Conservation (phyloP, 2,329 filamentous ascomycete genomes). For the Pseudogymnoascus sp. region DNA sequence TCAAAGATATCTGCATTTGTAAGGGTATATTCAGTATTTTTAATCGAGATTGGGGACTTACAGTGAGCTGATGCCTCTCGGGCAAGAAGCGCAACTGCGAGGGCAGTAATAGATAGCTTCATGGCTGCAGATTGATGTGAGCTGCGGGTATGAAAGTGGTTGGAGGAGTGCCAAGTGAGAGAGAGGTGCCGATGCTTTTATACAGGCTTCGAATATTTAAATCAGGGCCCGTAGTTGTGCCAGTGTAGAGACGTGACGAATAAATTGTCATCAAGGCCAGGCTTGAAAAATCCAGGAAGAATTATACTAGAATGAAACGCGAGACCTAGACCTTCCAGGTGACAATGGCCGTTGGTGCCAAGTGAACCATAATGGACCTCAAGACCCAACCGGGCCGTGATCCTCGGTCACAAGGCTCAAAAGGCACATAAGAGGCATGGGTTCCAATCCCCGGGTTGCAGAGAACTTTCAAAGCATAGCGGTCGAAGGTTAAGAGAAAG, state of each 20-base stretch:
- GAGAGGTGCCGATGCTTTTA: not conserved
- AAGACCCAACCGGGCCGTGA: not conserved
- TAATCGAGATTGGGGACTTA: not conserved
- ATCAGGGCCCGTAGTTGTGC: not conserved
- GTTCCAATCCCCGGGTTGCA: not conserved
- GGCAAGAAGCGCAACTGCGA: not conserved
- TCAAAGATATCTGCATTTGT: constrained; percentile 7
- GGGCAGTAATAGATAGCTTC: not conserved
- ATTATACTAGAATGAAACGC: not conserved
- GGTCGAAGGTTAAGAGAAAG: not conserved
- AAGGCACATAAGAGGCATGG: not conserved
- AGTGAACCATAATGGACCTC: not conserved
- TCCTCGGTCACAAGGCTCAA: not conserved
- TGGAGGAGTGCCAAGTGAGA: not conserved
- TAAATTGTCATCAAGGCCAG: not conserved
- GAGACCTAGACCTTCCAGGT: not conserved
- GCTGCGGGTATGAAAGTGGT: not conserved
- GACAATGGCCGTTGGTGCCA: not conserved
- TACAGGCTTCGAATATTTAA: not conserved
- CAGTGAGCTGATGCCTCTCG: constrained; percentile 2
- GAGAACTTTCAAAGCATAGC: not conserved
- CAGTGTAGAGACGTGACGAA: not conserved
- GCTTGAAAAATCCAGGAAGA: not conserved
- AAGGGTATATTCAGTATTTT: not conserved
- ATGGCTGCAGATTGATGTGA: not conserved